Percentiles rank a stretch among this genome's conserved stretches.
phyloP scores from a whole-genome alignment of 2,329 filamentous ascomycete species.

The Cladosporium sp. region DNA sequence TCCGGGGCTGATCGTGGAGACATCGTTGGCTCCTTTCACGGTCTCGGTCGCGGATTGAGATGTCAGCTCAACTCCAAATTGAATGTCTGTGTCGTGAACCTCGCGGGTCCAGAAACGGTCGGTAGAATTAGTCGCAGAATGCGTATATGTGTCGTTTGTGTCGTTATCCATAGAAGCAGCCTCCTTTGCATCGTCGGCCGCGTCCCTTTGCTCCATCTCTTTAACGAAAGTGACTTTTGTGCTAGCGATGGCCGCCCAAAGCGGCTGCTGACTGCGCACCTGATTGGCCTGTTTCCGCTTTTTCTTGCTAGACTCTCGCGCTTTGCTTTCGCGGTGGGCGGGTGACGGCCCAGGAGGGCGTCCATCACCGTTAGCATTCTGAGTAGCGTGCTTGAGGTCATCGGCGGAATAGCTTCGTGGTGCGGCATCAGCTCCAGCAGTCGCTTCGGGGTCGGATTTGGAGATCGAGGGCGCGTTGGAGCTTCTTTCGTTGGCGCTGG shows the following conservation, averaged over 20 bases:
- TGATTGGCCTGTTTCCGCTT: conserved; percentile 88
- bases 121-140: conserved; percentile 55
- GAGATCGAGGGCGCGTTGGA: conserved; percentile 25
- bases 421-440: conserved; percentile 20
- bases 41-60: conserved; percentile 15
- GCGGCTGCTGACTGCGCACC: conserved; percentile 82
- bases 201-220: conserved; percentile 69
- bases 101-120: conserved; percentile 78
- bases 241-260: conserved; percentile 91
- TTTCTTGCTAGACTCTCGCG: conserved; percentile 66
- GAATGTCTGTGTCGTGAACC: conserved; percentile 72
- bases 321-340: conserved; percentile 50
- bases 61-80: conserved; percentile 51
- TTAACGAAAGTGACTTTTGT: conserved; percentile 96
- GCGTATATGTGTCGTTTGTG: conserved; percentile 59
- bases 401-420: conserved; percentile 18
- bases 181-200: conserved; percentile 67
- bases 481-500: conserved; percentile 32
- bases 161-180: conserved; percentile 73
- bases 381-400: conserved; percentile 21
- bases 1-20: conserved; percentile 37
- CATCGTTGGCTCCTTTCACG: conserved; percentile 29
- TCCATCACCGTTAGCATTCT: conserved; percentile 39
- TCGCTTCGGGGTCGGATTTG: conserved; percentile 29
- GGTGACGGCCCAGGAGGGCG: conserved; percentile 50